These are phyloP conservation scores for Sporothrix mexicana DNA, from an alignment of 2,329 filamentous ascomycete species.

Conservation along the genomic window DNA sequence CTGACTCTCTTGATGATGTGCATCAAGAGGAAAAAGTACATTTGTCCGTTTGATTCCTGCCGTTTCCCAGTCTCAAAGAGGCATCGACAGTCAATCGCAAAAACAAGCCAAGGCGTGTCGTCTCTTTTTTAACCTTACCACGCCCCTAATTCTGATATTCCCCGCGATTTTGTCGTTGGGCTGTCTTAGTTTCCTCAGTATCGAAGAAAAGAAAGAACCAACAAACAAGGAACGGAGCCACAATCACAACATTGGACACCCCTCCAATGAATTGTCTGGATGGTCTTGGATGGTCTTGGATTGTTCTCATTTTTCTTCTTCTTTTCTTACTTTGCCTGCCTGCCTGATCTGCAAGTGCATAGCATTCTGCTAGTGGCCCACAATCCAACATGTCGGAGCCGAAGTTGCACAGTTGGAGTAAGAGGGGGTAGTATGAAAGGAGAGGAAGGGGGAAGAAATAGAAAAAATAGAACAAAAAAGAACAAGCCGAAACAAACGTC, in stretches of 20 bases:
- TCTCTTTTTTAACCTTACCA: background rate
- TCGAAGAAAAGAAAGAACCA: no score
- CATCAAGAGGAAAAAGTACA: conserved; percentile 7
- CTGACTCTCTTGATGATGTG: conserved; percentile 5
- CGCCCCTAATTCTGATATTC: background rate
- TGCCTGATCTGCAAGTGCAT: background rate
- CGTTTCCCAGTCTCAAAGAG: background rate
- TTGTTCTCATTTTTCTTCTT: background rate
- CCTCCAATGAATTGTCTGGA: no score
- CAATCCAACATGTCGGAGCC: conserved; percentile 16
- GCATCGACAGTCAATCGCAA: background rate
- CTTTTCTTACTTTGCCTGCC: background rate
- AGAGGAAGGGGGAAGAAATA: background rate
- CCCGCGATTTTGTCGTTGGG: background rate
- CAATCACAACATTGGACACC: no score
- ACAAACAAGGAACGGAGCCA: no score
- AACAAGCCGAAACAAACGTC: background rate
- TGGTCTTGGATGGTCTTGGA: background rate
- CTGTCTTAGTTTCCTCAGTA: background rate
- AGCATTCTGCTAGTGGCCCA: background rate
- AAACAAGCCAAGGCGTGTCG: no score
- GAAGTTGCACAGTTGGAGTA: conserved; percentile 13
- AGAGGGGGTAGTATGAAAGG: background rate
- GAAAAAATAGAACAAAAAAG: conserved; percentile 10
- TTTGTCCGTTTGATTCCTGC: background rate